Conservation (phyloP, 2,329 filamentous ascomycete genomes). For the Cladorrhinum sp. region DNA sequence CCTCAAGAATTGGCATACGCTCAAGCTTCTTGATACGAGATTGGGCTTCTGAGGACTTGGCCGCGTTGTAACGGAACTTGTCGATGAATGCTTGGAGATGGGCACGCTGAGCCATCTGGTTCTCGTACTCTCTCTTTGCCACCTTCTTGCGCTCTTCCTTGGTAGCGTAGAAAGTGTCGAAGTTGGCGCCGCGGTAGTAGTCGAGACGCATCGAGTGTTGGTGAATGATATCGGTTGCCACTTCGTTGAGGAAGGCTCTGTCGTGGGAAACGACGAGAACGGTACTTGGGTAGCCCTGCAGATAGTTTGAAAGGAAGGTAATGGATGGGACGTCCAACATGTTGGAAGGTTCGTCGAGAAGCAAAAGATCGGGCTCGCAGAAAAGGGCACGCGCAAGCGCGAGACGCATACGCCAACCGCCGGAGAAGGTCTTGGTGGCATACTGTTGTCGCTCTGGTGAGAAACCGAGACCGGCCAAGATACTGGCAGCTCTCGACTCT, state of each 20-base stretch:
- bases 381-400: conserved; percentile 92
- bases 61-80: conserved; percentile 99
- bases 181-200: conserved; percentile 98
- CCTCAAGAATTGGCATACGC: conserved; percentile 86
- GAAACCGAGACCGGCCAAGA: conserved; percentile 94
- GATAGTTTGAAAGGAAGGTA: conserved; percentile 93
- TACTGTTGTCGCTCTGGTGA: conserved; percentile 87
- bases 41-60: conserved; percentile 96
- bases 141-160: conserved; percentile 97
- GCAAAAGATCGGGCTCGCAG: conserved; percentile 91
- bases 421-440: conserved; percentile 96
- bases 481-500: conserved; percentile 90
- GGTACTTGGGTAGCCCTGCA: conserved; percentile 90
- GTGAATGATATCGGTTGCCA: conserved; percentile 98
- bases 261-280: conserved; percentile 97
- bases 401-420: conserved; percentile 99
- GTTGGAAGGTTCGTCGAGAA: conserved; percentile 99
- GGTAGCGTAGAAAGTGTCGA: conserved; percentile 94
- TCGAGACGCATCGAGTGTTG: conserved; percentile 96
- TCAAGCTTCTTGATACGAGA: conserved; percentile 99
- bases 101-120: conserved; percentile 89
- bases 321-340: conserved; percentile 99
- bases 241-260: conserved; percentile 96
- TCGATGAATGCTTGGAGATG: conserved; percentile 98
- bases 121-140: conserved; percentile 95